Evolutionary conservation across 345 rosid genomes (phyloP).

Genomic region (Camelina neglecta): DNA sequence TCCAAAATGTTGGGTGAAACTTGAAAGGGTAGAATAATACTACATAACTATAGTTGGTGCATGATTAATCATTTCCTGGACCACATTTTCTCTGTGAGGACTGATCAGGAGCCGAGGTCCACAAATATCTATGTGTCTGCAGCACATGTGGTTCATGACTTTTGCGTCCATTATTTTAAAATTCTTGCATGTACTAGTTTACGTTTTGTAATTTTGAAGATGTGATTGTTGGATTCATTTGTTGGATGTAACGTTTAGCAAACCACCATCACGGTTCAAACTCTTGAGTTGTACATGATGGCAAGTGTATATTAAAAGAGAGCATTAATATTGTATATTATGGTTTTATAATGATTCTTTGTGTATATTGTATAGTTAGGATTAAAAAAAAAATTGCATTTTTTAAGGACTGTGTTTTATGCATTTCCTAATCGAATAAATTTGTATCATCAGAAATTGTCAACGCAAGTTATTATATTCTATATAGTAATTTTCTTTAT

Average conservation of each 20-base stretch:
- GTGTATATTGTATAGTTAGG: not conserved
- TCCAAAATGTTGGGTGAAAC: not conserved
- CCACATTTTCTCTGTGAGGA: not conserved
- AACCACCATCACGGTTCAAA: not conserved
- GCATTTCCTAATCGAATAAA: not conserved
- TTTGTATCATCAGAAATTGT: not conserved
- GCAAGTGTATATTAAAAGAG: not conserved
- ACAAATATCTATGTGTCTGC: not conserved
- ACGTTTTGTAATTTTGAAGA: not conserved
- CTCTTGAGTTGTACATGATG: not conserved
- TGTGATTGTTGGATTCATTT: not conserved
- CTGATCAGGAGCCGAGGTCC: not conserved
- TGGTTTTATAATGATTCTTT: not conserved
- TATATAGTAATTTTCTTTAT: not conserved
- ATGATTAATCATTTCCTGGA: slow-evolving; percentile 21
- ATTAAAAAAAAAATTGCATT: not conserved
- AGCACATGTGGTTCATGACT: slow-evolving; percentile 16
- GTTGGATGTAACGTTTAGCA: not conserved
- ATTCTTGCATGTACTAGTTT: not conserved
- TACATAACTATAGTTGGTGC: not conserved
- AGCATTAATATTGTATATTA: not conserved
- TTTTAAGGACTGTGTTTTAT: not conserved
- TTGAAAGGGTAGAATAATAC: not conserved
- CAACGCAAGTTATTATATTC: not conserved
- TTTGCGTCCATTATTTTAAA: not conserved